These are phyloP conservation scores for Boletellus sp. DNA, from an alignment of 768 basidiomycete species.

Conservation along the genomic window DNA sequence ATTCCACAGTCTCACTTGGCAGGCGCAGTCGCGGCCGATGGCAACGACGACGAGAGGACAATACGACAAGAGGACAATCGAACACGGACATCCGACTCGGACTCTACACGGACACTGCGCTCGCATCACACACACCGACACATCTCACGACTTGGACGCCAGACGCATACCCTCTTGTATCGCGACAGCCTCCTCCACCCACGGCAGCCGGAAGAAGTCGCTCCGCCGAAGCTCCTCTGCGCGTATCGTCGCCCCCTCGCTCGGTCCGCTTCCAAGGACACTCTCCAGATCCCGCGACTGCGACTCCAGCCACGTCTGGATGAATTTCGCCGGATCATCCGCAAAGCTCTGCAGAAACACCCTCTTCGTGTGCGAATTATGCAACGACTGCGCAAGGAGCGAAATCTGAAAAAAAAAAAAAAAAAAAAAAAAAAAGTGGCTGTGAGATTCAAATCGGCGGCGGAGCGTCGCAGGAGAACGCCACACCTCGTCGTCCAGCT, in stretches of 20 bases:
- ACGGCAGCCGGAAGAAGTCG: slow-evolving; percentile 88
- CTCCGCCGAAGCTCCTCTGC: slow-evolving; percentile 86
- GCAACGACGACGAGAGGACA: neutral
- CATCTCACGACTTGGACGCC: slow-evolving; percentile 43
- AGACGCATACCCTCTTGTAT: slow-evolving; percentile 79
- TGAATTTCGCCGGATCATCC: slow-evolving; percentile 71
- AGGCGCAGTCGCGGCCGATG: too few species aligned
- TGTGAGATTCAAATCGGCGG: slow-evolving; percentile 16
- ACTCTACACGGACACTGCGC: too few species aligned
- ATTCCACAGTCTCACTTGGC: too few species aligned
- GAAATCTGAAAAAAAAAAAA: slow-evolving; percentile 53
- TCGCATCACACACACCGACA: too few species aligned
- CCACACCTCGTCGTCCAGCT: slow-evolving; percentile 83
- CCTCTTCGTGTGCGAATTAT: slow-evolving; percentile 82
- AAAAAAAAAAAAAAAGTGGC: neutral
- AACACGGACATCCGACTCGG: too few species aligned
- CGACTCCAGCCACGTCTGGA: slow-evolving; percentile 87
- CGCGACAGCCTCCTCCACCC: slow-evolving; percentile 87
- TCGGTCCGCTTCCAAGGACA: slow-evolving; percentile 82
- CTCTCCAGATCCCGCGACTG: slow-evolving; percentile 90
- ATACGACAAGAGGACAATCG: too few species aligned
- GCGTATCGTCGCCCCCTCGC: slow-evolving; percentile 72
- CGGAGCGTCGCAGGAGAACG: neutral
- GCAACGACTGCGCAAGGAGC: slow-evolving; percentile 77
- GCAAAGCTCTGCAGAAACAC: slow-evolving; percentile 85